phyloP scores from a whole-genome alignment of 768 basidiomycete species.

The Pholiota molesta region DNA sequence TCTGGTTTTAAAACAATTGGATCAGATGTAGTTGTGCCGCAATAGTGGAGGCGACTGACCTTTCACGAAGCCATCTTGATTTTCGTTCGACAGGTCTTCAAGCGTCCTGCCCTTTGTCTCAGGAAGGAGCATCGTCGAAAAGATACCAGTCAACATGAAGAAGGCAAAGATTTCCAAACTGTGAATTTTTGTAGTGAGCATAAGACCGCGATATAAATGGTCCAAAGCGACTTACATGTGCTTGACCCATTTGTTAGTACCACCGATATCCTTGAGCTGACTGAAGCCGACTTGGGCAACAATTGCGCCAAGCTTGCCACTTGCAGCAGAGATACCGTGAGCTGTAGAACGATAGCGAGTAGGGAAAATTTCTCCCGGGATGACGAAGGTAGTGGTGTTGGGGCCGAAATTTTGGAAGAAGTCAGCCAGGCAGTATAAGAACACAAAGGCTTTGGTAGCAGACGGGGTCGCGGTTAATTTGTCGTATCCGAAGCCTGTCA shows the following conservation, averaged over 20 bases:
- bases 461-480: constrained; percentile 46
- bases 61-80: constrained; percentile 62
- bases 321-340: constrained; percentile 83
- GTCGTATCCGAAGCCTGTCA: constrained; percentile 69
- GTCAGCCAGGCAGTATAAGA: constrained; percentile 85
- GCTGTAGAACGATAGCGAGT: constrained; percentile 87
- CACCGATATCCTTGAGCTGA: constrained; percentile 69
- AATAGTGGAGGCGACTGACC: constrained; percentile 17
- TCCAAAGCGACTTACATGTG: constrained; percentile 58
- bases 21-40: not conserved
- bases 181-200: constrained; percentile 1
- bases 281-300: constrained; percentile 79
- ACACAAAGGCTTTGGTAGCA: constrained; percentile 66
- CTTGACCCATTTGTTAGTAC: constrained; percentile 58
- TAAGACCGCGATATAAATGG: not conserved
- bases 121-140: constrained; percentile 78
- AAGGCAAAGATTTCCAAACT: constrained; percentile 81
- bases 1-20: not conserved
- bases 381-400: constrained; percentile 78
- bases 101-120: constrained; percentile 73
- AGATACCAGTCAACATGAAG: constrained; percentile 86
- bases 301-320: constrained; percentile 84
- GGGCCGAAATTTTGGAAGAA: constrained; percentile 93
- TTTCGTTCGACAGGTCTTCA: constrained; percentile 76
- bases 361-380: constrained; percentile 85